Base-by-base conservation (phyloP, 139 green algal genomes). In the Chlorella sp. region DNA sequence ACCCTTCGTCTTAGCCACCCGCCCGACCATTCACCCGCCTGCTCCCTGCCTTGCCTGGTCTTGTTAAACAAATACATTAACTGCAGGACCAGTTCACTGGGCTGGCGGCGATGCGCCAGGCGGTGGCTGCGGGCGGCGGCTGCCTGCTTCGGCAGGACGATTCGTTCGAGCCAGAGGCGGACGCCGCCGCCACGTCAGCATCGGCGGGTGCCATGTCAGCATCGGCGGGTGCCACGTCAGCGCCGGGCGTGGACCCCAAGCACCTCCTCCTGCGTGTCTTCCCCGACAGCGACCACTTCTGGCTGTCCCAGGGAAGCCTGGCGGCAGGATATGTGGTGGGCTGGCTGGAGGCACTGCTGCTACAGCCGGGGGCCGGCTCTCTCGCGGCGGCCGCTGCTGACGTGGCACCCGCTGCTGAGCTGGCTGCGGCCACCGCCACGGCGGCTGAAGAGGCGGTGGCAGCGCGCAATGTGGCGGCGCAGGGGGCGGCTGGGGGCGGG, bases 21-120 rank as follows among this genome's bases (percentile, higher is more conserved):
- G n/a, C n/a, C n/a, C n/a, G n/a, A n/a, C n/a, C n/a, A n/a, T n/a
- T n/a, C 64, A 73, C 64, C 64, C 64, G 21, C 24, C 24, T 26
- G 64, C 64, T 16, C 64, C n/a, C n/a, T n/a, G n/a, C n/a, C n/a
- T n/a, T n/a, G n/a, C n/a, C n/a, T n/a, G n/a, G n/a, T n/a, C n/a
- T n/a, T n/a, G n/a, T n/a, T n/a, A n/a, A n/a, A n/a, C n/a, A n/a
- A n/a, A n/a, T n/a, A n/a, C n/a, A n/a, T n/a, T n/a, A n/a, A 73
- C 64, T 53, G 48, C 86, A 90, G 75, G 90, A 93, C 71, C 90
- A 93, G 69, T 93, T 89, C 71, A 93, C 68, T 0, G 82, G 66
- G 0, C 22, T 69, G 66, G 61, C 28, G 30, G 42, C 36, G 36
- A 34, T 92, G 60, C n/a, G 68, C 40, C 32, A 77, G 78, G 77